A percentile compares a stretch with the other conserved stretches of the same genome.
These are phyloP conservation scores for Colletotrichum sublineola DNA, from an alignment of 2,329 filamentous ascomycete species.

Conservation along the genomic window DNA sequence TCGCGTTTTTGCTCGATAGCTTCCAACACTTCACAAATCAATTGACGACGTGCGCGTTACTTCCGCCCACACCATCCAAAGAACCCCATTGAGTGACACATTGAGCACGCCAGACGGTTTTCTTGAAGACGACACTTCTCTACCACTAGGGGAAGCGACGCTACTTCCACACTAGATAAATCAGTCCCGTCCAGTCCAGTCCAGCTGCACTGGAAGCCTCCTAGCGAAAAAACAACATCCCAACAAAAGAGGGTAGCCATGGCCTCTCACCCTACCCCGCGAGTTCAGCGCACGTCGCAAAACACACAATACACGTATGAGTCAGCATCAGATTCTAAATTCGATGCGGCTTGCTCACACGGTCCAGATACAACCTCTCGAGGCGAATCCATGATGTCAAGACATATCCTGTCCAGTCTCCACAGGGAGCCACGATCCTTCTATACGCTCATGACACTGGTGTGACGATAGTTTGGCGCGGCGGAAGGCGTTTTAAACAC, in stretches of 20 bases:
- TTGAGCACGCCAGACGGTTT: too few relatives aligned
- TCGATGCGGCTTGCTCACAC: slow-evolving; percentile 11
- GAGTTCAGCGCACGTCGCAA: slow-evolving; percentile 62
- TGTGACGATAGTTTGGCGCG: slow-evolving; percentile 72
- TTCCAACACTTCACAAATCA: neutral
- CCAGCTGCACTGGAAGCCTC: neutral
- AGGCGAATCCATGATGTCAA: slow-evolving; percentile 71
- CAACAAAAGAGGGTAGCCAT: slow-evolving; percentile 34
- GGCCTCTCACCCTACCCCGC: slow-evolving; percentile 49
- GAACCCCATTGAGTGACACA: neutral
- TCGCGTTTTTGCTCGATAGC: slow-evolving; percentile 41
- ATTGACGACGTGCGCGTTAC: neutral
- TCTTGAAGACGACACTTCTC: neutral
- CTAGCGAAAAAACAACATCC: slow-evolving; percentile 21
- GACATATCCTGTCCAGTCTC: slow-evolving; percentile 71
- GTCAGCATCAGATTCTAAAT: too few relatives aligned
- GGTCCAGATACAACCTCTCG: slow-evolving; percentile 69
- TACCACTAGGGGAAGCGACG: neutral
- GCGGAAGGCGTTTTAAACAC: slow-evolving; percentile 70
- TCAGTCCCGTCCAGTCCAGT: neutral
- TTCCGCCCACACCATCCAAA: neutral
- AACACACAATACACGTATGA: slow-evolving; percentile 64
- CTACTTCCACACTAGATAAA: neutral
- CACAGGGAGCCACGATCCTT: slow-evolving; percentile 73
- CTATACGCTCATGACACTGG: slow-evolving; percentile 75